phyloP scores from a whole-genome alignment of 371 early-diverging fungal species.

The Circinella umbellata region DNA sequence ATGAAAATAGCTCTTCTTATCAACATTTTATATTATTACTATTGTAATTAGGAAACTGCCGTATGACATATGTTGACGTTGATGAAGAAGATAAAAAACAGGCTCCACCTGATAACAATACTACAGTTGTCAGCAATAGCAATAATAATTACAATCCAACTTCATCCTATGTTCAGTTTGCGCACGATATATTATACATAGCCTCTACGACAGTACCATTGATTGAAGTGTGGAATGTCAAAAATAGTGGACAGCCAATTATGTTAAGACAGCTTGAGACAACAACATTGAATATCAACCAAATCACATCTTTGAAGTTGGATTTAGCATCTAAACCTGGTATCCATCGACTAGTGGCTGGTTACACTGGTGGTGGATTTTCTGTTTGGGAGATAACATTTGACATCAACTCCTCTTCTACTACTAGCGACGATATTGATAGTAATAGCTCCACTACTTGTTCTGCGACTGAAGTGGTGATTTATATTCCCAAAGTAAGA shows the following conservation, averaged over 20 bases:
- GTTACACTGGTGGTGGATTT: conserved; percentile 51
- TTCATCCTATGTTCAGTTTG: conserved; percentile 20
- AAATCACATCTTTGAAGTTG: conserved; percentile 32
- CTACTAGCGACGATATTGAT: neutral
- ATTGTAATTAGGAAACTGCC: conserved; percentile 34
- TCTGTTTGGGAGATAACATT: conserved; percentile 33
- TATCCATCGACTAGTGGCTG: conserved; percentile 35
- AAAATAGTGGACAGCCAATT: neutral
- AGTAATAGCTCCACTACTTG: neutral
- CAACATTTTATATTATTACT: neutral
- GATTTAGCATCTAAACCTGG: neutral
- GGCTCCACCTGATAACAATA: neutral
- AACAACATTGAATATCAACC: neutral
- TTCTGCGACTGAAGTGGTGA: conserved; percentile 9
- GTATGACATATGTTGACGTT: conserved; percentile 21
- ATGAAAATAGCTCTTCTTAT: too few relatives aligned
- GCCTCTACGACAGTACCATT: conserved; percentile 15
- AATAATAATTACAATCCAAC: neutral
- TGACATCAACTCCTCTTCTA: neutral
- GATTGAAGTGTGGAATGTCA: conserved; percentile 26
- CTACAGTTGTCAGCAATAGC: too few relatives aligned
- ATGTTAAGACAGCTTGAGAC: conserved; percentile 7
- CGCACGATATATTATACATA: conserved; percentile 19
- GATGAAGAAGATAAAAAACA: neutral
- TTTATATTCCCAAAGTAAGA: conserved; percentile 19